Evolutionary conservation across 2,329 filamentous ascomycete genomes (phyloP), one percentile per base, ranked within the genome.

Genomic region (Lasiodiplodia sp.): DNA sequence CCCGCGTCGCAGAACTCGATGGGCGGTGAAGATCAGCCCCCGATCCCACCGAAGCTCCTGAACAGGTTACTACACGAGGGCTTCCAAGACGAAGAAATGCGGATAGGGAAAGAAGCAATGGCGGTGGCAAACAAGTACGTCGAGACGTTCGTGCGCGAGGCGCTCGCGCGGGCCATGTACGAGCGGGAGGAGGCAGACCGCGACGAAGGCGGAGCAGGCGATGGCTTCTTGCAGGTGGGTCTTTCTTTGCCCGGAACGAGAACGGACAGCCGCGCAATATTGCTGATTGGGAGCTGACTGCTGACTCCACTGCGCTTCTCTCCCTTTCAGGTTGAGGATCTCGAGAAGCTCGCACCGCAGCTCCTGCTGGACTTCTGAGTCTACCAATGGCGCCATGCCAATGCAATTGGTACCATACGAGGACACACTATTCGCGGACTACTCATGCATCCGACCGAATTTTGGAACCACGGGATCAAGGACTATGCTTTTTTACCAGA

Each of bases 141-240:
- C 79, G 93, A 97, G 79, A 88, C 95, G 0, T 98, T 97, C 81
- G 91, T 97, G 66, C 87, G 92, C 70, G 95, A 98, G 82, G 93
- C 93, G 1, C 89, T 98, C 77, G 93, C 93, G 18, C 83, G 95
- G 75, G 90, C 92, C 49, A 88, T 90, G 11, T 88, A 89, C 69
- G 91, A 93, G 83, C 90, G 91, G 76, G 83, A 78, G 51, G 80
- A 84, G 79, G 78, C 79, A 40, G 78, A 71, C n/a, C 40, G 75
- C 12, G 74, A 76, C 67, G 69, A 74, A 64, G 71, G 75, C 68
- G 69, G 78, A 70, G 71, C 74, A 64, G 71, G 73, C 72, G 85
- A 88, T 69, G 89, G 87, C 4, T 94, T 94, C 75, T 78, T 95
- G 44, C 92, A 96, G 87, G 91, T 74, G 49, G 66, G 71, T 12